Evolutionary conservation across 768 basidiomycete genomes (phyloP).

Genomic region (Pulveroboletus sp.): DNA sequence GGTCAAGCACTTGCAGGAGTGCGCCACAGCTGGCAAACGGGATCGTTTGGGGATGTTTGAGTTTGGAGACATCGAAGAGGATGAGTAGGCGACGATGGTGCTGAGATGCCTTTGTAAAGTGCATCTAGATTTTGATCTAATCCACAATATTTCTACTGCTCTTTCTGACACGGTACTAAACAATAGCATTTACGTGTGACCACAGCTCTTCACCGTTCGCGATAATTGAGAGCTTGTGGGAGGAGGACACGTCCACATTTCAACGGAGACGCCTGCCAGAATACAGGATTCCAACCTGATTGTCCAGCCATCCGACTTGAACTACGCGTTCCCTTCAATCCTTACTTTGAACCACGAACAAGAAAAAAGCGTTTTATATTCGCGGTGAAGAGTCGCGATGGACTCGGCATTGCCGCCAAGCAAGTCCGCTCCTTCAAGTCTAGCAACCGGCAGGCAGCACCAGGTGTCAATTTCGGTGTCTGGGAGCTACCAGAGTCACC

Average conservation of each 20-base stretch:
- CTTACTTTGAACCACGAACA: background rate
- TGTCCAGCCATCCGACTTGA: background rate
- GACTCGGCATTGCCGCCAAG: constrained; percentile 18
- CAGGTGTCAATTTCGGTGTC: constrained; percentile 29
- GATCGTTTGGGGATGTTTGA: constrained; percentile 83
- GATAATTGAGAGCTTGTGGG: background rate
- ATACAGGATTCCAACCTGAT: constrained; percentile 5
- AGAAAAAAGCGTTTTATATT: background rate
- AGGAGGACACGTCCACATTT: background rate
- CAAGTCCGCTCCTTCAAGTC: constrained; percentile 23
- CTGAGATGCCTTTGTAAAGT: constrained; percentile 15
- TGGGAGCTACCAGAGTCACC: constrained; percentile 43
- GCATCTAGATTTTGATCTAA: constrained; percentile 15
- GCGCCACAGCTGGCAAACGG: constrained; percentile 60
- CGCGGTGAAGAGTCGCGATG: constrained; percentile 8
- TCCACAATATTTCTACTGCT: constrained; percentile 1
- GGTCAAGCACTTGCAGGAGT: constrained; percentile 57
- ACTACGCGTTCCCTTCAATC: background rate
- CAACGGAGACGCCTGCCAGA: background rate
- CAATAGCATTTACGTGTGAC: background rate
- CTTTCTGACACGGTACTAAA: background rate
- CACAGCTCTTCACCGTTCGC: background rate
- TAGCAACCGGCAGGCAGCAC: constrained; percentile 13
- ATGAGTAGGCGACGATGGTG: constrained; percentile 39
- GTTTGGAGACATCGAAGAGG: constrained; percentile 87